Evolutionary conservation across 768 basidiomycete species (phyloP).

Genomic region (Tulasnella sp.): DNA sequence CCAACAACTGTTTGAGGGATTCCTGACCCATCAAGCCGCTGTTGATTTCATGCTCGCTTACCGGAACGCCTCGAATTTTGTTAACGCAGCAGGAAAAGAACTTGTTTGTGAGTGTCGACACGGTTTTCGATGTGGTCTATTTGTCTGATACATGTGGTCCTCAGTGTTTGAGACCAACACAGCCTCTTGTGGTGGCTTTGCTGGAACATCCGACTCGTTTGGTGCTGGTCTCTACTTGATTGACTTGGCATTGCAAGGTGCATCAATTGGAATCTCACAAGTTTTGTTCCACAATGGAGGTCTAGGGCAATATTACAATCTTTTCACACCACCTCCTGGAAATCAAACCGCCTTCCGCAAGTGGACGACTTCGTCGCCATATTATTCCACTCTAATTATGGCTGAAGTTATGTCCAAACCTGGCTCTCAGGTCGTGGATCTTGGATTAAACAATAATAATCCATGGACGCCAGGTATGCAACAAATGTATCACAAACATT

Average conservation of each 20-base stretch:
- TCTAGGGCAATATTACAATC: slow-evolving; percentile 39
- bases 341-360: slow-evolving; percentile 45
- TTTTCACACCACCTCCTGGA: slow-evolving; percentile 35
- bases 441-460: slow-evolving; percentile 38
- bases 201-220: slow-evolving; percentile 45
- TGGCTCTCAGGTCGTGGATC: slow-evolving; percentile 52
- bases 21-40: slow-evolving; percentile 6
- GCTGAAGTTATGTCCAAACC: slow-evolving; percentile 59
- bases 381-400: slow-evolving; percentile 58
- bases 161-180: slow-evolving; percentile 36
- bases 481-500: no score
- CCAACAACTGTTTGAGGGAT: background rate
- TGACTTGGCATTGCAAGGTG: slow-evolving; percentile 49
- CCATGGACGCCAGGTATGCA: slow-evolving; percentile 38
- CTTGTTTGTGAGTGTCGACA: background rate
- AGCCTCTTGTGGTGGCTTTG: slow-evolving; percentile 37
- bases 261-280: slow-evolving; percentile 34
- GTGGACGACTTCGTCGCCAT: slow-evolving; percentile 64
- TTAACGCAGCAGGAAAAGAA: background rate
- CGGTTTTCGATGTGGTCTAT: background rate
- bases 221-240: slow-evolving; percentile 49
- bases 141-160: slow-evolving; percentile 16
- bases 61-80: slow-evolving; percentile 7
- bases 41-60: slow-evolving; percentile 7
- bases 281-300: slow-evolving; percentile 34